Evolutionary conservation across 352 stramenopile genomes (phyloP).

Genomic region (Globisporangium barbulae): DNA sequence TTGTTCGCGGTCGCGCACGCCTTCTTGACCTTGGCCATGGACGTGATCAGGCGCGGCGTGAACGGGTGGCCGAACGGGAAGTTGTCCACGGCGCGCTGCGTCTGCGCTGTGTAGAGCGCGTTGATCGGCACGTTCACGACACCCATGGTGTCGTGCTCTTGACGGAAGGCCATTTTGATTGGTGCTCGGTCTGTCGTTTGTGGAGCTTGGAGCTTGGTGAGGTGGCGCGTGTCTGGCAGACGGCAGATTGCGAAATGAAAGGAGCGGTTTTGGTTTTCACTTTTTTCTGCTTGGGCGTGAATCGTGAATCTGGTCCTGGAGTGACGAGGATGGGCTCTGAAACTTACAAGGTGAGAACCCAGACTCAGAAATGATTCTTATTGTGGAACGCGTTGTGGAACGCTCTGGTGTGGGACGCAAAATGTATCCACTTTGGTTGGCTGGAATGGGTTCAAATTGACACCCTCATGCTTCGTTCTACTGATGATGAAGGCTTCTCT

Average conservation of each 20-base stretch:
- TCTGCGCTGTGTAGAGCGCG: conserved; percentile 53
- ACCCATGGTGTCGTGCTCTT: conserved; percentile 55
- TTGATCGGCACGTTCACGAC: conserved; percentile 42
- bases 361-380: conserved; percentile 7
- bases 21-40: conserved; percentile 49
- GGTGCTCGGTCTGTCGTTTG: neutral
- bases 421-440: neutral
- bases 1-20: conserved; percentile 40
- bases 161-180: conserved; percentile 28
- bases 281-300: conserved; percentile 8
- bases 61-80: conserved; percentile 51
- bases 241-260: conserved; percentile 2
- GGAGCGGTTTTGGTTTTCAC: neutral
- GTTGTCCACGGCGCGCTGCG: conserved; percentile 48
- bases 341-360: neutral
- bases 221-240: neutral
- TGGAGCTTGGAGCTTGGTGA: neutral
- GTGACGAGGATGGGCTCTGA: neutral
- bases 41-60: conserved; percentile 33
- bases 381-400: neutral
- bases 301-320: neutral
- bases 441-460: neutral
- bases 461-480: neutral
- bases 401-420: neutral
- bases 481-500: neutral